A percentile compares a stretch with the other conserved stretches of the same genome.
phyloP scores from a whole-genome alignment of 2,329 filamentous ascomycete genomes.

The Ustilaginoidea virens region DNA sequence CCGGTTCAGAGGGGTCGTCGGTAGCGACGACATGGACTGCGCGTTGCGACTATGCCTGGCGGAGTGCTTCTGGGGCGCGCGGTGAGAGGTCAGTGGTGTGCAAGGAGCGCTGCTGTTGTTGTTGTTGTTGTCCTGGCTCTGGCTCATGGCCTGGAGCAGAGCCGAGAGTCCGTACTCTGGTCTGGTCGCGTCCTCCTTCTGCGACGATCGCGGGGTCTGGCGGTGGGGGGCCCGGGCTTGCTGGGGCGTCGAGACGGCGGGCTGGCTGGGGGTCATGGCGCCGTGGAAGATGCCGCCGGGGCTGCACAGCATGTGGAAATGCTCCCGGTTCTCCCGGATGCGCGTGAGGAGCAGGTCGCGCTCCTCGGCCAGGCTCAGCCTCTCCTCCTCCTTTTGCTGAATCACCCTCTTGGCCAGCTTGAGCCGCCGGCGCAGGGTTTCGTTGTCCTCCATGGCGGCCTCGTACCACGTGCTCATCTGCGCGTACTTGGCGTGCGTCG shows the following conservation, averaged over 20 bases:
- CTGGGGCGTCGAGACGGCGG: slow-evolving; percentile 28
- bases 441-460: slow-evolving; percentile 49
- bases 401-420: slow-evolving; percentile 65
- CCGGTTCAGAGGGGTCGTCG: slow-evolving; percentile 53
- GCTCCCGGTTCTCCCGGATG: slow-evolving; percentile 79
- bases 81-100: slow-evolving; percentile 41
- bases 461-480: slow-evolving; percentile 54
- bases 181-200: slow-evolving; percentile 15
- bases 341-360: slow-evolving; percentile 64
- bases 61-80: slow-evolving; percentile 29
- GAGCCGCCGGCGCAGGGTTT: slow-evolving; percentile 46
- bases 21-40: slow-evolving; percentile 74
- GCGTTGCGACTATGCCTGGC: slow-evolving; percentile 57
- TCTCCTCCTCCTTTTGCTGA: slow-evolving; percentile 61
- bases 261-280: slow-evolving; percentile 41
- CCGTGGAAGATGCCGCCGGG: slow-evolving; percentile 54
- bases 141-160: slow-evolving; percentile 65
- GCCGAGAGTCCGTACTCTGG: slow-evolving; percentile 54
- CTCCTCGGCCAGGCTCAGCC: slow-evolving; percentile 55
- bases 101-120: slow-evolving; percentile 58
- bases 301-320: slow-evolving; percentile 64
- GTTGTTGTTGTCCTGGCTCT: slow-evolving; percentile 37
- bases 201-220: slow-evolving; percentile 28
- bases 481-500: slow-evolving; percentile 36
- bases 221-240: slow-evolving; percentile 27